phyloP scores from a whole-genome alignment of 176 grass and related monocot species.

The Elymus sibiricus region DNA sequence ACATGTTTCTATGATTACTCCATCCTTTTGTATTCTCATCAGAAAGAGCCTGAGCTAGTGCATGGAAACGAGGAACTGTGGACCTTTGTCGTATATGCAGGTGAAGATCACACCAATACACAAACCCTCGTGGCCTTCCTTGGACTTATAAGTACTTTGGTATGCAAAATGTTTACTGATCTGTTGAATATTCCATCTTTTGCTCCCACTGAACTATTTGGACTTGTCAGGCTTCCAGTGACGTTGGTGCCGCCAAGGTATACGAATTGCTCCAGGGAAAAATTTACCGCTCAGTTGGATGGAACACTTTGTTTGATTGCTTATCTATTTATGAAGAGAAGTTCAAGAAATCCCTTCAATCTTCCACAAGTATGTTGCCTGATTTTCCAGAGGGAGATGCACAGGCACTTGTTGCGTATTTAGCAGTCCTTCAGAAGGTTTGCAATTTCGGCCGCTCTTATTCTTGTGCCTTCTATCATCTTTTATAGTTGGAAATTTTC shows the following conservation, averaged over 20 bases:
- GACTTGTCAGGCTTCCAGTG: slow-evolving; percentile 68
- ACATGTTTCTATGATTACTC: neutral
- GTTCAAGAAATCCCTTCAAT: slow-evolving; percentile 88
- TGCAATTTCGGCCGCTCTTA: slow-evolving; percentile 7
- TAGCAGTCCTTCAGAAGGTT: slow-evolving; percentile 90
- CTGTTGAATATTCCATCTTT: slow-evolving; percentile 22
- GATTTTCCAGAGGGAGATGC: slow-evolving; percentile 90
- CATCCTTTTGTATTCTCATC: slow-evolving; percentile 34
- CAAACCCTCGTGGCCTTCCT: slow-evolving; percentile 90
- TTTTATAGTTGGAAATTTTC: slow-evolving; percentile 9
- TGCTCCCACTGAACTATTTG: slow-evolving; percentile 23
- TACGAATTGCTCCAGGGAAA: slow-evolving; percentile 86
- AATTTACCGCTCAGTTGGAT: slow-evolving; percentile 80
- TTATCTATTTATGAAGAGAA: slow-evolving; percentile 92
- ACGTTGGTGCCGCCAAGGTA: slow-evolving; percentile 85
- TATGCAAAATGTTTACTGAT: slow-evolving; percentile 41
- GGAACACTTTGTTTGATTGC: slow-evolving; percentile 96
- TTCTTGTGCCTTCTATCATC: slow-evolving; percentile 10
- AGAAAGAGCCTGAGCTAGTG: slow-evolving; percentile 91
- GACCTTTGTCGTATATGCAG: slow-evolving; percentile 74
- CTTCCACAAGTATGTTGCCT: slow-evolving; percentile 71
- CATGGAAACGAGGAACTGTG: slow-evolving; percentile 94
- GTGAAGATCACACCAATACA: slow-evolving; percentile 93
- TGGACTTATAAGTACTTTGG: slow-evolving; percentile 84
- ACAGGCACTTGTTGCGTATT: slow-evolving; percentile 90